phyloP scores from a whole-genome alignment of 108 stramenopile species.

The Skeletonema costatum region DNA sequence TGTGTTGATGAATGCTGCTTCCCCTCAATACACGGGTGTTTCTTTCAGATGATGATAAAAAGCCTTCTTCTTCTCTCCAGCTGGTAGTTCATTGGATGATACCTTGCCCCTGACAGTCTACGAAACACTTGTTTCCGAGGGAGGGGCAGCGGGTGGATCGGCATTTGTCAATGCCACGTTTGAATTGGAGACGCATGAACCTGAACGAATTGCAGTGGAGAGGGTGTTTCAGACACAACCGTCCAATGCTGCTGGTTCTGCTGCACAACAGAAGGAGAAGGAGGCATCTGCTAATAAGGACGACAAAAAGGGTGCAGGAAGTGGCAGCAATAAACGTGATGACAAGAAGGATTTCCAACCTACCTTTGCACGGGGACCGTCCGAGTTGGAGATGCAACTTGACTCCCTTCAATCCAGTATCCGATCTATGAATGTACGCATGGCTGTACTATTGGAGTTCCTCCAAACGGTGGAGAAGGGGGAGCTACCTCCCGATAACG shows the following conservation, averaged over 20 bases:
- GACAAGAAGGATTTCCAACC: constrained; percentile 11
- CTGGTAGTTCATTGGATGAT: constrained; percentile 25
- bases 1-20: constrained; percentile 44
- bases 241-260: neutral
- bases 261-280: constrained; percentile 4
- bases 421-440: constrained; percentile 62
- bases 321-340: neutral
- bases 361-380: constrained; percentile 25
- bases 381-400: constrained; percentile 36
- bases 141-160: neutral
- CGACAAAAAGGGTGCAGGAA: constrained; percentile 14
- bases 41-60: neutral
- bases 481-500: constrained; percentile 25
- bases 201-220: constrained; percentile 83
- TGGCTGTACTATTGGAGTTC: constrained; percentile 57
- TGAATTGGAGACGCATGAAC: constrained; percentile 71
- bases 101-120: constrained; percentile 62
- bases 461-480: constrained; percentile 42
- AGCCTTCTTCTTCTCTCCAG: neutral
- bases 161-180: constrained; percentile 60
- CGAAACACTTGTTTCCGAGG: constrained; percentile 34
- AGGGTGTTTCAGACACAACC: constrained; percentile 68
- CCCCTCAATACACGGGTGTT: constrained; percentile 8
- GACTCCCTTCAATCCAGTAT: constrained; percentile 42
- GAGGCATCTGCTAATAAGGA: constrained; percentile 13